Conservation (phyloP, 2,329 filamentous ascomycete species). For the Pestalotiopsis sp. region DNA sequence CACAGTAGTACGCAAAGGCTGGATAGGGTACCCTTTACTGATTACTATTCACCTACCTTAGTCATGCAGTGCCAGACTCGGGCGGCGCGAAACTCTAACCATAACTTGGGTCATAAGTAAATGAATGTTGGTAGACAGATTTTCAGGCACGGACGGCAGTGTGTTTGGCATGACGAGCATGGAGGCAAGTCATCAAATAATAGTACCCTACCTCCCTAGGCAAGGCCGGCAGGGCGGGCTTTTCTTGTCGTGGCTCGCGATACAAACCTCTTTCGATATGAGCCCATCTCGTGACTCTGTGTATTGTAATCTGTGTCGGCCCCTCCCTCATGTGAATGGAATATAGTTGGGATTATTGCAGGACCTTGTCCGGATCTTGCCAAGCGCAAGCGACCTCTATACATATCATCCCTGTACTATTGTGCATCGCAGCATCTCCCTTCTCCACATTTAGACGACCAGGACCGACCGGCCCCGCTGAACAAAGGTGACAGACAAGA, state of each 20-base stretch:
- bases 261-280: neutral
- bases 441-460: constrained; percentile 1
- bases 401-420: neutral
- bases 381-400: neutral
- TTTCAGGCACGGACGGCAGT: neutral
- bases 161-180: neutral
- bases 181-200: neutral
- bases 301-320: neutral
- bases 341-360: neutral
- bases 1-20: neutral
- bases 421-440: neutral
- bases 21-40: neutral
- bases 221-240: neutral
- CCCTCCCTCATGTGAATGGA: neutral
- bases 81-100: neutral
- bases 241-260: neutral
- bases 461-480: neutral
- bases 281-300: neutral
- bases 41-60: neutral
- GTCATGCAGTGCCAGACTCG: neutral
- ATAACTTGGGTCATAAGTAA: neutral
- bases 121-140: neutral
- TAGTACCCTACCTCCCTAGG: neutral
- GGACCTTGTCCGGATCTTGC: neutral
- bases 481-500: constrained; percentile 2